Evolutionary conservation across 306 rosid species (phyloP), one percentile per base, ranked within the genome.

Genomic region (Mucuna pruriens): DNA sequence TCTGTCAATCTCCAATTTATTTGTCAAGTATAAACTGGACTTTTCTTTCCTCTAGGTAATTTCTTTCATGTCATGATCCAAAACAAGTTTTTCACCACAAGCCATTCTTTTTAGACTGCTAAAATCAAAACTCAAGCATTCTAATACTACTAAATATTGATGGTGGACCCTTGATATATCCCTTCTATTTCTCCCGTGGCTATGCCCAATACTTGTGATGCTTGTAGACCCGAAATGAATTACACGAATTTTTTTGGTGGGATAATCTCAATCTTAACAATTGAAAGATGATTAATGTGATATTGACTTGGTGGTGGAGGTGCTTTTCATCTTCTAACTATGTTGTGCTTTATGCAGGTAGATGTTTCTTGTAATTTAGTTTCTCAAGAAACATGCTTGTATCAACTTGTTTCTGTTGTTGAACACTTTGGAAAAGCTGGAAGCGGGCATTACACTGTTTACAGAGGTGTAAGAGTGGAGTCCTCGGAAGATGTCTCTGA

Each of bases 401-500:
- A 95, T 77, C 90, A 29, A 75, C 91, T 95, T 61, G 96, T 89
- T 87, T 89, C 98, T 55, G 92, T 87, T 16, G 98, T 93, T 82
- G 94, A 91, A 82, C 98, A 95, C 84, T 91, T 87, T 69, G 99
- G 98, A 81, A 85, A 73, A 81, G 89, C 94, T 4, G 97, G 97
- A 34, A 81, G 93, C 2, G 98, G 99, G 75, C 99, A 95, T 89
- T 95, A 95, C 87, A 95, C 92, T n/a, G 94, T 93, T 68, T 91
- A 91, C 81, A 90, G 97, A 86, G 79, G 94, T 40, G 87, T 51
- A 72, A 80, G 80, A 71, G 74, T 62, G 70, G 74, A 88, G 72
- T 72, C 87, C 25, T 65, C 65, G 17, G 79, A 26, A 66, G 82
- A 76, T 9, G 75, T 78, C 40, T 65, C 64, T 4, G 82, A 82